phyloP scores from a whole-genome alignment of 1,284 basidiomycete genomes.

The Cryptococcus amylolentus region DNA sequence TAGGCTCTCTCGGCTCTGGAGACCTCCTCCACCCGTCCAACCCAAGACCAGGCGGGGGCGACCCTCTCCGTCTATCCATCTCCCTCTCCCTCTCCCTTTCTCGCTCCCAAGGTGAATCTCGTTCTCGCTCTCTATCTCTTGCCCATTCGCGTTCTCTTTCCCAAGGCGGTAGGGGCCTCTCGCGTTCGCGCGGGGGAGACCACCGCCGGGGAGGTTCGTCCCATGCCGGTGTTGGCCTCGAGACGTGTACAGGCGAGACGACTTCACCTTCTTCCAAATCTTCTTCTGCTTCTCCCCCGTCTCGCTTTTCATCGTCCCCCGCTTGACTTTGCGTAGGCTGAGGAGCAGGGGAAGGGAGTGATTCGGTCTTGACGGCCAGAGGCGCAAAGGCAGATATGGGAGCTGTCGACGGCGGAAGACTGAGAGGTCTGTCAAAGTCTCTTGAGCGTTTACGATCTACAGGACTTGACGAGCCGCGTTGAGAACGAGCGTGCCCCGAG shows the following conservation, averaged over 20 bases:
- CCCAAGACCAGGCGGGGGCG: slow-evolving; percentile 1
- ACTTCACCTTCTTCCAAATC: slow-evolving; percentile 47
- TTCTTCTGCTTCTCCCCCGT: slow-evolving; percentile 9
- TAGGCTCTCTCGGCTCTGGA: slow-evolving; percentile 3
- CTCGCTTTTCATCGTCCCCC: not conserved
- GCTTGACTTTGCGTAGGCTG: too few relatives aligned
- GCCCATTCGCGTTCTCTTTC: slow-evolving; percentile 18
- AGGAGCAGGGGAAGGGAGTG: not conserved
- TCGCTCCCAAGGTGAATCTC: slow-evolving; percentile 10
- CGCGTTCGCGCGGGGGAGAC: slow-evolving; percentile 13
- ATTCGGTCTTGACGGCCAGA: not conserved
- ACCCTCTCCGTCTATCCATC: slow-evolving; percentile 3
- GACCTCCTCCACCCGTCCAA: not conserved
- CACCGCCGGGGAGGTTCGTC: slow-evolving; percentile 11
- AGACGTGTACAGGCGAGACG: slow-evolving; percentile 32
- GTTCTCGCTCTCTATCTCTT: not conserved
- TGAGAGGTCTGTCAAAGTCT: not conserved
- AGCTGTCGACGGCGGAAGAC: slow-evolving; percentile 7
- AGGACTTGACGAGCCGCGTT: slow-evolving; percentile 32
- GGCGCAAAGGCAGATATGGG: slow-evolving; percentile 3
- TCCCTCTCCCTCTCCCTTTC: slow-evolving; percentile 9
- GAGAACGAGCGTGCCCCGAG: slow-evolving; percentile 26
- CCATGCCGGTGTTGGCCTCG: not conserved
- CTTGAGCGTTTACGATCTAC: slow-evolving; percentile 14
- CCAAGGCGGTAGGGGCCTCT: slow-evolving; percentile 17